Base-by-base conservation (phyloP, 2,329 filamentous ascomycete genomes). In the Paradendryphiella salina region DNA sequence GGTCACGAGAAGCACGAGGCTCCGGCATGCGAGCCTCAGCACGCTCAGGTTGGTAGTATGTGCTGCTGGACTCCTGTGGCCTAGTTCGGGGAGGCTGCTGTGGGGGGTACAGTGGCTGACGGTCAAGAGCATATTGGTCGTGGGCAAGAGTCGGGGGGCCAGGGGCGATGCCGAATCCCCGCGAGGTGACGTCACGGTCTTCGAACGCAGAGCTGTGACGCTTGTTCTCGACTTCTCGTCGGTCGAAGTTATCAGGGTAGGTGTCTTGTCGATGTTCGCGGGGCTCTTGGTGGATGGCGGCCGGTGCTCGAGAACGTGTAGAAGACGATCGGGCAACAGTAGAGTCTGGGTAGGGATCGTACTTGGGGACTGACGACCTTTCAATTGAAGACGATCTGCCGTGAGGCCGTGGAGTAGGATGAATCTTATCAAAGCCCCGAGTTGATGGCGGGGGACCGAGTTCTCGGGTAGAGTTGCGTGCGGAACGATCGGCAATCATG, bases 391-490 rank as follows among this genome's bases (percentile, higher is more conserved):
- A 63, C 8, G 70, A 64, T 17, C 71, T 53, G 18, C 33, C 60
- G 31, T 62, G 63, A 10, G 60, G 53, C 10, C 68, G 57, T 10
- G 55, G 52, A 18, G 67, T 46, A 42, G 46, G 58, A 59, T 82
- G 82, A 56, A 89, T 82, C 72, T 84, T 88, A 61, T 90, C 87
- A 57, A 90, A 84, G 0, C 85, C 87, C 60, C 86, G 79, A 3
- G 84, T 88, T 4, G 85, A 83, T 4, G 86, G 86, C 8, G 88
- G 88, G 2, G 87, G 87, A 13, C 69, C 69, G 2, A 71, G 63
- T 39, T 73, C 72, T 28, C 71, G 66, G 14, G 61, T 54, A n/a
- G 70, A 75, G 38, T 38, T 72, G 60, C 68, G 74, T 14, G 61
- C 62, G 41, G 52, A 69, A 36, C 59, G 72, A 28, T 75, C 73